Evolutionary conservation across 345 rosid genomes (phyloP).

Genomic region (Brassica cretica): DNA sequence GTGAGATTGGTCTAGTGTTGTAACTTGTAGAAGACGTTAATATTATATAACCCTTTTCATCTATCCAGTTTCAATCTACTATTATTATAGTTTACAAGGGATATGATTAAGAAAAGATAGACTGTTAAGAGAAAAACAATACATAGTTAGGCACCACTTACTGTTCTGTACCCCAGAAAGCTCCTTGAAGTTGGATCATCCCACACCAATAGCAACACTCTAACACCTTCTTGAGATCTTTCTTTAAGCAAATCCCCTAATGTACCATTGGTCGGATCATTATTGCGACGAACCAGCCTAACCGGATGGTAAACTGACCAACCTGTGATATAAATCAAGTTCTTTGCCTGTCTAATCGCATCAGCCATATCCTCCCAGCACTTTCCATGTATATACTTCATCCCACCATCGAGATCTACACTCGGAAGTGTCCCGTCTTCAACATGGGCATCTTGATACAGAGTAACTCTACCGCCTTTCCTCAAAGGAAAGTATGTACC

Average conservation of each 20-base stretch:
- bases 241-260: slow-evolving; percentile 74
- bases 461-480: slow-evolving; percentile 72
- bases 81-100: background rate
- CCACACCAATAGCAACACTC: slow-evolving; percentile 90
- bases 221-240: slow-evolving; percentile 90
- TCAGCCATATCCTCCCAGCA: slow-evolving; percentile 79
- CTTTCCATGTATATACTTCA: slow-evolving; percentile 51
- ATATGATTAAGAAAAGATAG: too few species aligned
- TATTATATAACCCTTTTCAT: too few species aligned
- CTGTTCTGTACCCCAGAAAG: slow-evolving; percentile 59
- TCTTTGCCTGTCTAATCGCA: slow-evolving; percentile 72
- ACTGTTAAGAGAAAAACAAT: too few species aligned
- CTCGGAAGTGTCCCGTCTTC: slow-evolving; percentile 57
- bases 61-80: too few species aligned
- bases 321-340: slow-evolving; percentile 76
- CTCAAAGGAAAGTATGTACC: slow-evolving; percentile 86
- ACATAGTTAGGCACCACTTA: slow-evolving; percentile 18
- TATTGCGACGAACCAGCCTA: slow-evolving; percentile 58
- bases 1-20: too few species aligned
- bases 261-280: slow-evolving; percentile 39
- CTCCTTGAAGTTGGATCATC: slow-evolving; percentile 90
- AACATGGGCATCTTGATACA: slow-evolving; percentile 91
- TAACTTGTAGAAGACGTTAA: too few species aligned
- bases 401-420: slow-evolving; percentile 56
- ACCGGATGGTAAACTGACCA: slow-evolving; percentile 78